Evolutionary conservation across 73 alveolate genomes (phyloP).

Genomic region (Uronychia binucleata): DNA sequence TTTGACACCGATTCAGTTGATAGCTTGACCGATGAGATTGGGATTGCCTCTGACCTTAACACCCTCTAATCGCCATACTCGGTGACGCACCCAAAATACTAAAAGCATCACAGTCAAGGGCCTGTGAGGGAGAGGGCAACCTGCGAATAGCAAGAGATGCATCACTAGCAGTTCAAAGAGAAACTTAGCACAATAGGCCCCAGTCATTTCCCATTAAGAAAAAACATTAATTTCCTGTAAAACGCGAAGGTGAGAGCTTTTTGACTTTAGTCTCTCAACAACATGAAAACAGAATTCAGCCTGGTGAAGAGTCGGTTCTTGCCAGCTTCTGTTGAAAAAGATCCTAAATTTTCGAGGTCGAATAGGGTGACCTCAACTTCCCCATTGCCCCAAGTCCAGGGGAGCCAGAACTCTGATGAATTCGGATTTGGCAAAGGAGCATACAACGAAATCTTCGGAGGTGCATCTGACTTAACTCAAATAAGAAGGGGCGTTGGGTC

Average conservation of each 20-base stretch:
- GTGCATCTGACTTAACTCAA: not conserved
- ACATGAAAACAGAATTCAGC: not conserved
- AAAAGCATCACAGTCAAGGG: not conserved
- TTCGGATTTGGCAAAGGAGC: not conserved
- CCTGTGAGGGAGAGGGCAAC: not conserved
- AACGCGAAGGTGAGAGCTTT: no score
- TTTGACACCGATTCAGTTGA: no score
- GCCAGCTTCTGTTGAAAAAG: not conserved
- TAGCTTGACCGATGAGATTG: no score
- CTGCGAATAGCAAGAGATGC: not conserved
- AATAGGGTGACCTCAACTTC: not conserved
- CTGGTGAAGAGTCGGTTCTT: not conserved
- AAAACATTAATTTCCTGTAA: not conserved
- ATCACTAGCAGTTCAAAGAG: not conserved
- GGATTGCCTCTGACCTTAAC: no score
- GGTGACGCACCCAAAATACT: not conserved
- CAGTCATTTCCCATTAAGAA: not conserved
- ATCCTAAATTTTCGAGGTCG: not conserved
- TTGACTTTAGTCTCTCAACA: no score
- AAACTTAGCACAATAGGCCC: not conserved
- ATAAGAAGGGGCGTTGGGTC: not conserved
- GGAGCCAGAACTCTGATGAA: not conserved
- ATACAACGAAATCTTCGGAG: no score
- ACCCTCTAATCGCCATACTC: not conserved
- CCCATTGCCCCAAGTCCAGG: not conserved